Conservation (phyloP, 2,329 filamentous ascomycete species). For the Colletotrichum higginsianum region DNA sequence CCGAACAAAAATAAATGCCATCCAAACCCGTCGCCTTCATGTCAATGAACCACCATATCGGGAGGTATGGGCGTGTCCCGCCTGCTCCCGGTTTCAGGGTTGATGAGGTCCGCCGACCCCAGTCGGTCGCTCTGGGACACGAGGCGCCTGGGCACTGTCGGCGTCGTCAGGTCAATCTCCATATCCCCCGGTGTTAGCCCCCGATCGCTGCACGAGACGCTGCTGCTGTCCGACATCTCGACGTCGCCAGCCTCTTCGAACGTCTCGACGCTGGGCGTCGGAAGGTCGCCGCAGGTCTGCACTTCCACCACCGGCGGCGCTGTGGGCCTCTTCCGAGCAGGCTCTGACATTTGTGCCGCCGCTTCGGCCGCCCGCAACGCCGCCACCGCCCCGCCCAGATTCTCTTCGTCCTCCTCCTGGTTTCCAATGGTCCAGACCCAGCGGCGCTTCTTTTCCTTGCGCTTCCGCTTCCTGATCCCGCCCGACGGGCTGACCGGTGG, state of each 20-base stretch:
- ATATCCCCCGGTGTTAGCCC: conserved; percentile 50
- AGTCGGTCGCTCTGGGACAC: conserved; percentile 43
- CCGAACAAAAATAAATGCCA: neutral
- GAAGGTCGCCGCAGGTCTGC: conserved; percentile 49
- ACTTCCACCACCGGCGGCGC: conserved; percentile 33
- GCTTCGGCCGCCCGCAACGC: conserved; percentile 55
- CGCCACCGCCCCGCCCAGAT: conserved; percentile 59
- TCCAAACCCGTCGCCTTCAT: neutral
- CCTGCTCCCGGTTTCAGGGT: conserved; percentile 49
- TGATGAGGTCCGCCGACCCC: conserved; percentile 48
- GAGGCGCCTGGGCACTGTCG: conserved; percentile 49
- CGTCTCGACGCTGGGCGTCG: conserved; percentile 60
- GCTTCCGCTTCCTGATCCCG: conserved; percentile 68
- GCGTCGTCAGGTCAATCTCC: conserved; percentile 58
- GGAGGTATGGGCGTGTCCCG: conserved; percentile 55
- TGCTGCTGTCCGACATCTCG: conserved; percentile 66
- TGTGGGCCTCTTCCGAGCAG: conserved; percentile 34
- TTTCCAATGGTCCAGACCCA: conserved; percentile 78
- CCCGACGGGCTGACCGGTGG: conserved; percentile 55
- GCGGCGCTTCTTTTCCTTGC: conserved; percentile 72
- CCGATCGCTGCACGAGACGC: conserved; percentile 52
- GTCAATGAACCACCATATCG: conserved; percentile 45
- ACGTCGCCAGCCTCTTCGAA: conserved; percentile 56
- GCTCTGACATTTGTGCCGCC: conserved; percentile 36
- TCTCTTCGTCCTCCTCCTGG: conserved; percentile 62